Evolutionary conservation across 2,329 filamentous ascomycete species (phyloP).

Genomic region (Ophiostoma ulmi): DNA sequence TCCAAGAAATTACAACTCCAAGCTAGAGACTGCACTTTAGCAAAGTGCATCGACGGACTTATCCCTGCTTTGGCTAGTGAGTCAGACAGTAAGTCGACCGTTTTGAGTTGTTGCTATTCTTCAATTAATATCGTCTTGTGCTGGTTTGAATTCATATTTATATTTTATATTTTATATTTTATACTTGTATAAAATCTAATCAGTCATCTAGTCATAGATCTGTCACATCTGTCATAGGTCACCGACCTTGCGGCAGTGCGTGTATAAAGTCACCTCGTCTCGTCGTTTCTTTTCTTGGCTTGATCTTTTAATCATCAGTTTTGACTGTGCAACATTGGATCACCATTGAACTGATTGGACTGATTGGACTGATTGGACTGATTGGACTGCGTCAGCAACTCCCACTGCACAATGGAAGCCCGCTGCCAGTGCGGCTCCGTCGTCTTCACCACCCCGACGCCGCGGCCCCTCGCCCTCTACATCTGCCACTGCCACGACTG

Average conservation of each 20-base stretch:
- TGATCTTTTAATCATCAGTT: not conserved
- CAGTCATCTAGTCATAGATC: not conserved
- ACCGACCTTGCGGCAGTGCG: no score
- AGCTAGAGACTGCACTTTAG: not conserved
- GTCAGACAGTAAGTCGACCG: not conserved
- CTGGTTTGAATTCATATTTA: not conserved
- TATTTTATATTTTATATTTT: not conserved
- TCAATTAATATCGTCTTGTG: no score
- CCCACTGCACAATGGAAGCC: conserved; percentile 26
- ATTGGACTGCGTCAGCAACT: not conserved
- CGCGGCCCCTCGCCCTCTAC: conserved; percentile 28
- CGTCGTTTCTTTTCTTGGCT: not conserved
- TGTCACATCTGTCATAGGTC: not conserved
- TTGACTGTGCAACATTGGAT: no score
- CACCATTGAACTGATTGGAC: no score
- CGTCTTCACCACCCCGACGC: conserved; percentile 27
- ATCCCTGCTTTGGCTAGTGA: not conserved
- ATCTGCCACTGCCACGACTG: conserved; percentile 30
- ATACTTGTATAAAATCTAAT: not conserved
- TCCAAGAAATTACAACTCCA: no score
- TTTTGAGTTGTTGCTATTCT: not conserved
- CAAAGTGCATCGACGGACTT: not conserved
- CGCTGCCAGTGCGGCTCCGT: conserved; percentile 29
- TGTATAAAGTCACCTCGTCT: not conserved
- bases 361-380: no score